phyloP scores from a whole-genome alignment of 2,329 filamentous ascomycete species.

The Chaetomiaceae sp. region DNA sequence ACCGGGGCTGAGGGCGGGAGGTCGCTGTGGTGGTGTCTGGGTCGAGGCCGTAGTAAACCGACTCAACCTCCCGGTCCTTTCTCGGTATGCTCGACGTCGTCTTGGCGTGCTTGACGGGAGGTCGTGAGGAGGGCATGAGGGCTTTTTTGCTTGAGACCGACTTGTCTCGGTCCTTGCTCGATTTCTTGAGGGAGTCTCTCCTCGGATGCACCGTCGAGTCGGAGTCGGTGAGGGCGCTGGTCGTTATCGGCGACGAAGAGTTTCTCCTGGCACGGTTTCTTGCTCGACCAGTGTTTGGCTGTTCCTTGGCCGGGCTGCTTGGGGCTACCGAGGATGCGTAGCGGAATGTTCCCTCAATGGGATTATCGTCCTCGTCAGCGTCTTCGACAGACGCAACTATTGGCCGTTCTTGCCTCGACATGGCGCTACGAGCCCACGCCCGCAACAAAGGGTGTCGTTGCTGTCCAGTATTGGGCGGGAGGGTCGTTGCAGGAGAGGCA shows the following conservation, averaged over 20 bases:
- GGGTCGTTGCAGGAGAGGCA: constrained; percentile 21
- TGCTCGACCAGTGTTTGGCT: constrained; percentile 49
- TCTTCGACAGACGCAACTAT: constrained; percentile 47
- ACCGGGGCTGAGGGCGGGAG: constrained; percentile 39
- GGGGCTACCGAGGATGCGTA: constrained; percentile 46
- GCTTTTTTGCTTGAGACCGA: constrained; percentile 31
- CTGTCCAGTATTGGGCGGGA: constrained; percentile 5
- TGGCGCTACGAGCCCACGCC: constrained; percentile 31
- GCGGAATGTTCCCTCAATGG: constrained; percentile 35
- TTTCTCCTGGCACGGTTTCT: constrained; percentile 39
- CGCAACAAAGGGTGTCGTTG: constrained; percentile 10
- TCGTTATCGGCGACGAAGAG: constrained; percentile 34
- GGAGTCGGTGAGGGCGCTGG: constrained; percentile 38
- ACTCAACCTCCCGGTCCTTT: constrained; percentile 32
- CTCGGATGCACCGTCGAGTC: constrained; percentile 41
- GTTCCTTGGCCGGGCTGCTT: constrained; percentile 42
- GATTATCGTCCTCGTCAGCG: constrained; percentile 45
- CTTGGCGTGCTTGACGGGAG: constrained; percentile 35
- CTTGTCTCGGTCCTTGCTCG: constrained; percentile 29
- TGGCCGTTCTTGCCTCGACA: constrained; percentile 37
- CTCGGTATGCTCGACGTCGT: constrained; percentile 32
- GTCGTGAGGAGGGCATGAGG: constrained; percentile 29
- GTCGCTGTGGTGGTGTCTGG: constrained; percentile 30
- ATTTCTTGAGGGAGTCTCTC: constrained; percentile 31
- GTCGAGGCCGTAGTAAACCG: constrained; percentile 38